phyloP scores from a whole-genome alignment of 108 stramenopile genomes.

The Skeletonema grethae region DNA sequence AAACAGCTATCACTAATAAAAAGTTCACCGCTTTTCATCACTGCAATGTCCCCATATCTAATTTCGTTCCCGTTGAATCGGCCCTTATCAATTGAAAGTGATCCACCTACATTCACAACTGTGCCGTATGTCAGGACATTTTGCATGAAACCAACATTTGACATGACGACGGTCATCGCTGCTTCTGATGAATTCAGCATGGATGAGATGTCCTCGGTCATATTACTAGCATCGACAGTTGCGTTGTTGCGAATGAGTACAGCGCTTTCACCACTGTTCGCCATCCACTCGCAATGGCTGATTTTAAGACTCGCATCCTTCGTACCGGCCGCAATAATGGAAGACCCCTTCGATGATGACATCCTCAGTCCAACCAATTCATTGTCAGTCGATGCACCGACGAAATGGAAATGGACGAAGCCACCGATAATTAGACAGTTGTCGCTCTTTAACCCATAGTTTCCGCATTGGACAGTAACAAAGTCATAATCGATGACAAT shows the following conservation, averaged over 20 bases:
- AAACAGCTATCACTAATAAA: constrained; percentile 39
- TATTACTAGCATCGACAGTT: not conserved
- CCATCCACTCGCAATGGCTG: constrained; percentile 38
- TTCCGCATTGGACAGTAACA: constrained; percentile 41
- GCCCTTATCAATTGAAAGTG: constrained; percentile 25
- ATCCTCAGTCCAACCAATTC: constrained; percentile 34
- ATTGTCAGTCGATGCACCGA: constrained; percentile 21
- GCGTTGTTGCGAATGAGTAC: constrained; percentile 24
- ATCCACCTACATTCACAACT: constrained; percentile 39
- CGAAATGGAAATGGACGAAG: constrained; percentile 31
- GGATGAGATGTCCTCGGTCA: not conserved
- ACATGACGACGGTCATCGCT: constrained; percentile 43
- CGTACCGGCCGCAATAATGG: constrained; percentile 29
- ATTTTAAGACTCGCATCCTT: constrained; percentile 30
- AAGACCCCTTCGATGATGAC: constrained; percentile 34
- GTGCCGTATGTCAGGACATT: constrained; percentile 25
- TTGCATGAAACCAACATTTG: constrained; percentile 16
- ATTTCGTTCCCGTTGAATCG: constrained; percentile 26
- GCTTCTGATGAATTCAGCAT: not conserved
- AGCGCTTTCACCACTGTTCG: constrained; percentile 26
- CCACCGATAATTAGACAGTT: constrained; percentile 39
- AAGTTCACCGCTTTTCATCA: constrained; percentile 25
- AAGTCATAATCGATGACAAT: constrained; percentile 37
- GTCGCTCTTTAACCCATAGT: constrained; percentile 6
- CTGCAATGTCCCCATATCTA: constrained; percentile 34